A percentile compares a stretch with the other conserved stretches of the same genome.
phyloP scores from a whole-genome alignment of 2,329 filamentous ascomycete genomes.

The Neonectria sp. region DNA sequence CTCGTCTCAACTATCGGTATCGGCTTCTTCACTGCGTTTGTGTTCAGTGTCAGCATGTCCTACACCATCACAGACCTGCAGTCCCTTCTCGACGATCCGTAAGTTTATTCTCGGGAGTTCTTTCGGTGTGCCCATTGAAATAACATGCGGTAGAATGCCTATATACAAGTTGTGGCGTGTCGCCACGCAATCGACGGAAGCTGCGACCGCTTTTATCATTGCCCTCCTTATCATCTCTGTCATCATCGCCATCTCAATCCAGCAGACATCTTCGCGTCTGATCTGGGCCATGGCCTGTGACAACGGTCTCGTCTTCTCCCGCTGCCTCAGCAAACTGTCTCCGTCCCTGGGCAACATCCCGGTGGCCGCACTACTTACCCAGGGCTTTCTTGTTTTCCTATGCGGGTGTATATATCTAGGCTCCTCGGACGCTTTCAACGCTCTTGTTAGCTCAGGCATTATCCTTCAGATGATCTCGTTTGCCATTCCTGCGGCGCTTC shows the following conservation, averaged over 20 bases:
- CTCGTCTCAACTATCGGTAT: neutral
- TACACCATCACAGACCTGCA: conserved; percentile 11
- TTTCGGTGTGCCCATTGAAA: neutral
- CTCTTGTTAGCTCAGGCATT: conserved; percentile 4
- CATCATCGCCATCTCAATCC: too few relatives aligned
- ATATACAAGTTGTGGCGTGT: too few relatives aligned
- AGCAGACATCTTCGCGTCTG: too few relatives aligned
- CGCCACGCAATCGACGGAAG: too few relatives aligned
- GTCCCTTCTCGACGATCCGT: neutral
- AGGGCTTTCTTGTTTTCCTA: neutral
- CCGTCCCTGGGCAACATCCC: too few relatives aligned
- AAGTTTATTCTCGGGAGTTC: too few relatives aligned
- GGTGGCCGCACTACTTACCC: neutral
- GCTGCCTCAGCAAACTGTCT: too few relatives aligned
- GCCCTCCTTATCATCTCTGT: too few relatives aligned
- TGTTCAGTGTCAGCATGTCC: neutral
- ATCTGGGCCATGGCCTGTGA: too few relatives aligned
- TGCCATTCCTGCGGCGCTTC: neutral
- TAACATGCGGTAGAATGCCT: too few relatives aligned
- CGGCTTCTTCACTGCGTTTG: neutral
- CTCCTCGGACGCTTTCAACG: neutral
- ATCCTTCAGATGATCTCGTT: conserved; percentile 13
- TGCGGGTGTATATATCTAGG: neutral
- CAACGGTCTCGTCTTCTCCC: too few relatives aligned
- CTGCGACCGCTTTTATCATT: too few relatives aligned